Conservation (phyloP, 1,284 basidiomycete genomes). For the Apiotrichum laibachii region DNA sequence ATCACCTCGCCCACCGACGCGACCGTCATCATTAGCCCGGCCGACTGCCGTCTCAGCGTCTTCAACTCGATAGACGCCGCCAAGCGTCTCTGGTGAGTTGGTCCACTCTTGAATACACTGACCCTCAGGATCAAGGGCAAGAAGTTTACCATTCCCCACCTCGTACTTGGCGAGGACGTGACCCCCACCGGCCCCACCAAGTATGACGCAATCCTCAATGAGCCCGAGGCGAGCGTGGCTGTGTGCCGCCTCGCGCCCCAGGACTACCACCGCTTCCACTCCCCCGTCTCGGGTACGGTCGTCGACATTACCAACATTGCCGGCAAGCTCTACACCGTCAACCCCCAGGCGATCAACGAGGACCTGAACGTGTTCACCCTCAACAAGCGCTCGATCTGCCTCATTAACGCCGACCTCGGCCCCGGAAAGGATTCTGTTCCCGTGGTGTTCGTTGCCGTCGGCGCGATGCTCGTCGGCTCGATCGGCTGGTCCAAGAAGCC, state of each 20-base stretch:
- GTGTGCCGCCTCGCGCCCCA: conserved; percentile 65
- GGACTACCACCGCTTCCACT: conserved; percentile 84
- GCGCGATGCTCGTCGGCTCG: conserved; percentile 58
- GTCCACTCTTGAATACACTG: neutral
- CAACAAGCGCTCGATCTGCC: conserved; percentile 23
- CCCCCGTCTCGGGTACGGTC: conserved; percentile 63
- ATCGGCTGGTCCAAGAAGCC: conserved; percentile 53
- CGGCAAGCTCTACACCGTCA: conserved; percentile 50
- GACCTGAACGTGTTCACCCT: conserved; percentile 21
- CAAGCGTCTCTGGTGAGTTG: conserved; percentile 62
- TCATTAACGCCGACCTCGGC: conserved; percentile 49
- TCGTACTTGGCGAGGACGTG: conserved; percentile 56
- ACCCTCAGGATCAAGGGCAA: conserved; percentile 68
- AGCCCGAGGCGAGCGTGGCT: conserved; percentile 18
- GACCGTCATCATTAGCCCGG: conserved; percentile 61
- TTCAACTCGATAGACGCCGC: conserved; percentile 63
- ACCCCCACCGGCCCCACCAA: conserved; percentile 41
- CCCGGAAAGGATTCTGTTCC: conserved; percentile 35
- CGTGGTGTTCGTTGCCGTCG: conserved; percentile 47
- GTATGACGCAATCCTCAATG: conserved; percentile 53
- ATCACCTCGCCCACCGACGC: conserved; percentile 62
- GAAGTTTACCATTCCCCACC: conserved; percentile 64
- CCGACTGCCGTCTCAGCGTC: conserved; percentile 72
- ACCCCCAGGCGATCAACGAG: conserved; percentile 75
- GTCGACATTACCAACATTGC: conserved; percentile 55